A percentile compares a stretch with the other conserved stretches of the same genome.
Conservation (phyloP, 352 stramenopile species). For the Saprolegnia diclina region DNA sequence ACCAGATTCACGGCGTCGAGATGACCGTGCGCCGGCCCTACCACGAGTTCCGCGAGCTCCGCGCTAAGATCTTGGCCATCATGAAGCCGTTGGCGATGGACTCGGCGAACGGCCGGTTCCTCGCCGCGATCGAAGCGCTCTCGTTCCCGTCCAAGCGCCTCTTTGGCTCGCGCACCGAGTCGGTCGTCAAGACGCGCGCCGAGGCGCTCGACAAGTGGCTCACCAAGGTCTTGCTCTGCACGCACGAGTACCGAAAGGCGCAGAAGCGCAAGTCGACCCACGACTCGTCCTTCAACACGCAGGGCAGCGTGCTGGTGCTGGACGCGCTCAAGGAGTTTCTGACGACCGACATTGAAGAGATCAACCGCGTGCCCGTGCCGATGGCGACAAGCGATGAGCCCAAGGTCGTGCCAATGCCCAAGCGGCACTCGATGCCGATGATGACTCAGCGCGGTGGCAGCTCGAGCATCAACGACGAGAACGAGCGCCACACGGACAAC, state of each 20-base stretch:
- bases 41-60: conserved; percentile 18
- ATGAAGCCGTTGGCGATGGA: conserved; percentile 3
- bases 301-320: conserved; percentile 19
- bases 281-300: conserved; percentile 9
- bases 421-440: conserved; percentile 14
- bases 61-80: conserved; percentile 8
- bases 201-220: conserved; percentile 25
- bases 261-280: conserved; percentile 9
- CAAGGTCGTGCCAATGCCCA: conserved; percentile 11
- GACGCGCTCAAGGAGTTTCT: conserved; percentile 16
- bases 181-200: conserved; percentile 16
- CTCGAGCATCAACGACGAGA: not conserved
- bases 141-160: conserved; percentile 21
- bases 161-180: conserved; percentile 23
- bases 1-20: conserved; percentile 5
- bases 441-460: not conserved
- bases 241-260: conserved; percentile 22
- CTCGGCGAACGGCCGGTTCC: not conserved
- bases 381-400: conserved; percentile 5
- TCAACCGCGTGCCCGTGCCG: conserved; percentile 13
- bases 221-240: conserved; percentile 10
- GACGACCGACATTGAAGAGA: conserved; percentile 19
- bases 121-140: conserved; percentile 1
- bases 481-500: conserved; percentile 18
- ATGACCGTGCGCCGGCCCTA: conserved; percentile 21